A percentile compares a stretch with the other conserved stretches of the same genome.
Conservation (phyloP, 257 asterid species). For the Solanum bulbocastanum region DNA sequence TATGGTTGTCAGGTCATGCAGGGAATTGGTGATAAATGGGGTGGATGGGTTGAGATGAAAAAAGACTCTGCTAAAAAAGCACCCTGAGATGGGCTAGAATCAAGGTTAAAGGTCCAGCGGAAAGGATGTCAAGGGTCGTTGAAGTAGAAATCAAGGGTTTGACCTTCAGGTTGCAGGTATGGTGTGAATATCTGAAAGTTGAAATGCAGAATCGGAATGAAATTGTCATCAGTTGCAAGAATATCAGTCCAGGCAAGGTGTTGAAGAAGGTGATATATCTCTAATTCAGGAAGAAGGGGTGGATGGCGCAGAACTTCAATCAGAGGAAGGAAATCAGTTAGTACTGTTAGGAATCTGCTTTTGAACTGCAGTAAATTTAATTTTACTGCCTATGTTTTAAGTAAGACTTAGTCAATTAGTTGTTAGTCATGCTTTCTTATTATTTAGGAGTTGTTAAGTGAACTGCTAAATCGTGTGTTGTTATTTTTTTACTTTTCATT, state of each 20-base stretch:
- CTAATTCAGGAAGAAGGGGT: not conserved
- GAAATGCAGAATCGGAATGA: not conserved
- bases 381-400: too few species aligned
- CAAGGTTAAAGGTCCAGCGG: not conserved
- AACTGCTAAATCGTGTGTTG: too few species aligned
- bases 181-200: not conserved
- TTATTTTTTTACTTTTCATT: too few species aligned
- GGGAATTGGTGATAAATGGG: not conserved
- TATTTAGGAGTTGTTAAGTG: too few species aligned
- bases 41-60: not conserved
- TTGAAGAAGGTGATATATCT: not conserved
- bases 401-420: too few species aligned
- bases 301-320: not conserved
- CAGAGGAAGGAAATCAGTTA: not conserved
- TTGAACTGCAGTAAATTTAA: too few species aligned
- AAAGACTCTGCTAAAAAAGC: not conserved
- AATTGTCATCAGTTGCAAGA: not conserved
- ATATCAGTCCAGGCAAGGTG: not conserved
- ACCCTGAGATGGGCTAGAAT: not conserved
- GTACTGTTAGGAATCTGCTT: not conserved
- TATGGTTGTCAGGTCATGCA: not conserved
- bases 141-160: not conserved
- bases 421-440: too few species aligned
- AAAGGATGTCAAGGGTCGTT: not conserved
- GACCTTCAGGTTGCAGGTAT: not conserved